Percentiles rank a stretch among this genome's conserved stretches.
Evolutionary conservation across 805 yeast genomes (phyloP).

Genomic region (Kluyveromyces aestuarii): DNA sequence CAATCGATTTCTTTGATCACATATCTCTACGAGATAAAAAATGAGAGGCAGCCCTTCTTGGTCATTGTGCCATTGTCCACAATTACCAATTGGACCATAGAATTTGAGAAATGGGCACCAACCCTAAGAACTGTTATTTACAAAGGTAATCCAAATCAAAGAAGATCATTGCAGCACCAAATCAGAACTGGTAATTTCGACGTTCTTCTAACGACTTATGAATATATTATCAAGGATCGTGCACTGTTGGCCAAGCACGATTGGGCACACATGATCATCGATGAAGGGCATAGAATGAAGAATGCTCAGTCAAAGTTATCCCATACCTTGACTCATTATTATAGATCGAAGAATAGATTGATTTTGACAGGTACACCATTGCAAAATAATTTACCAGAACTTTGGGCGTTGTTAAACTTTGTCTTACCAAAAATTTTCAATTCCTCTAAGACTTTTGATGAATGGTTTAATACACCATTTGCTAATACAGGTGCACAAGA

Average conservation of each 20-base stretch:
- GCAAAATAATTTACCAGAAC: constrained; percentile 75
- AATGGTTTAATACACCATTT: constrained; percentile 86
- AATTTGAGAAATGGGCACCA: constrained; percentile 90
- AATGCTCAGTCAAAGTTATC: constrained; percentile 69
- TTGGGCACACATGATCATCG: constrained; percentile 84
- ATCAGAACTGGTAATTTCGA: constrained; percentile 63
- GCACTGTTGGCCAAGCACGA: constrained; percentile 57
- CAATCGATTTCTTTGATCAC: constrained; percentile 74
- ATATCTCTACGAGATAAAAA: constrained; percentile 58
- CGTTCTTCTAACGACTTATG: constrained; percentile 72
- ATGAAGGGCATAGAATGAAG: constrained; percentile 88
- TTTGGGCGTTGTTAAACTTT: constrained; percentile 78
- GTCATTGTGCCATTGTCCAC: constrained; percentile 81
- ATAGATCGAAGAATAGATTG: constrained; percentile 66
- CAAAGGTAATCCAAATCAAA: constrained; percentile 68
- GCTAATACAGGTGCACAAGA: constrained; percentile 80
- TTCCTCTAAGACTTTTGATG: constrained; percentile 78
- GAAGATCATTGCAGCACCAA: constrained; percentile 56
- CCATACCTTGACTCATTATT: constrained; percentile 57
- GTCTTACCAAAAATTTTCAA: constrained; percentile 79
- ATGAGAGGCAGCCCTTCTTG: constrained; percentile 59
- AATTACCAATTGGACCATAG: constrained; percentile 76
- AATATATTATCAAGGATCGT: constrained; percentile 70
- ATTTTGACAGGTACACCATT: constrained; percentile 85
- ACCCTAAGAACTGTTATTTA: constrained; percentile 57